Base-by-base conservation (phyloP, 306 rosid species). In the Cicer arietinum region DNA sequence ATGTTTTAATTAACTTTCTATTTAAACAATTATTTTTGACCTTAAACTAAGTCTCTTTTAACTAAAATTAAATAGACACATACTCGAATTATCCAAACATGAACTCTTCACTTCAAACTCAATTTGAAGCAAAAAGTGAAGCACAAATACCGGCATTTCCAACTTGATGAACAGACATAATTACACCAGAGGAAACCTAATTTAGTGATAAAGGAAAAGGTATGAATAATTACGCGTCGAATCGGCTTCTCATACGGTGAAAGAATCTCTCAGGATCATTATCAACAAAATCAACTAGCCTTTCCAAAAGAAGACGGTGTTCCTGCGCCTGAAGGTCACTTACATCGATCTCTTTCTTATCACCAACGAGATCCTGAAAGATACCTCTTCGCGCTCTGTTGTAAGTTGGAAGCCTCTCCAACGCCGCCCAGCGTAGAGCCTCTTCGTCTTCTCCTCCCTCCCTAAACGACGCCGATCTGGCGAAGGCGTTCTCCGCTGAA, bases 371-470 rank as follows among this genome's bases (percentile, higher is more conserved):
- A 67, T 90, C 76, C 85, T 57, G 87, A 73, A 95, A 95, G 67
- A 95, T 90, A 48, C 98, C 98, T 48, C 96, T 83, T 1, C 99
- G 85, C 0, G 86, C 92, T n/a, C 99, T 81, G 43, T 77, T 17
- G 67, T 95, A 95, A 0, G 99, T 95, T 1, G 99, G 98, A 9
- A 95, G 80, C 72, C 98, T 81, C 90, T 95, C 94, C 10, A 95
- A 81, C 58, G 98, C 99, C 9, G 98, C 99, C 99, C 99, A 95
- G 51, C 94, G 97, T 40, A 95, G 87, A n/a, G 87, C 99, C 81
- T 85, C 93, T 77, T 89, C 97, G 1, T 92, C 99, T 8, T 89
- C 97, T 0, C 82, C 91, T 2, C 47, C 78, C 70, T 80, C 95
- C 56, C 89, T 50, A 8, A 89, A 88, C 61, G 99, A 88, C 54